Evolutionary conservation across 805 yeast species (phyloP), one percentile per base, ranked within the genome.

Genomic region (Isabelozyma heimii): DNA sequence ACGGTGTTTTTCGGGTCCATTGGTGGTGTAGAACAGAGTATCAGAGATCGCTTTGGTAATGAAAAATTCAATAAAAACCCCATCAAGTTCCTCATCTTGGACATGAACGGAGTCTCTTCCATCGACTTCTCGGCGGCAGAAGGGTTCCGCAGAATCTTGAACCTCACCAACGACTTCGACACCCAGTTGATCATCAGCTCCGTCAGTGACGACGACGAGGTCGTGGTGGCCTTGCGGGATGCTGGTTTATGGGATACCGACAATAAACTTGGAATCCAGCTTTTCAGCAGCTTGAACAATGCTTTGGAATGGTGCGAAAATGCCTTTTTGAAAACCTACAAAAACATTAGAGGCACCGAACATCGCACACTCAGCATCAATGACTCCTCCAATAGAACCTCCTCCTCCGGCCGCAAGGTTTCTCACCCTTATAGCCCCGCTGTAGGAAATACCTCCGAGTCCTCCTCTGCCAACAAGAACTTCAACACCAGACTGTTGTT

Each of bases 241-340:
- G 95, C 94, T 13, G 96, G 96, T 1, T 69, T 92, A 16, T 83
- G 91, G 79, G 83, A 75, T 42, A 68, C 74, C 14, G 76, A 72
- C 26, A 57, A 60, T 16, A 64, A 63, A 50, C 65, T 57, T 37
- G 53, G 59, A 20, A 80, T 83, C 50, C 84, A 83, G 56, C 75
- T 91, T 41, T 92, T 91, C 62, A 80, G 80, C 47, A 87, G 89
- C 47, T 76, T 94, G 57, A 94, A 94, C 62, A 80, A 87, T 47
- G 96, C 97, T 0, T 76, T 94, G 40, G 98, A 94, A 67, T 92
- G 97, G 97, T 90, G 97, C 72, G 99, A 94, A 65, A 92, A 94
- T 67, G 85, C 86, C 57, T 90, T 91, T 57, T 75, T 94, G 58
- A 74, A 80, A 45, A 80, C 83, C 27, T 85, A 85, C 63, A 82